These are phyloP conservation scores for Mycena citricolor DNA, from an alignment of 1,284 basidiomycete genomes.

Conservation along the genomic window DNA sequence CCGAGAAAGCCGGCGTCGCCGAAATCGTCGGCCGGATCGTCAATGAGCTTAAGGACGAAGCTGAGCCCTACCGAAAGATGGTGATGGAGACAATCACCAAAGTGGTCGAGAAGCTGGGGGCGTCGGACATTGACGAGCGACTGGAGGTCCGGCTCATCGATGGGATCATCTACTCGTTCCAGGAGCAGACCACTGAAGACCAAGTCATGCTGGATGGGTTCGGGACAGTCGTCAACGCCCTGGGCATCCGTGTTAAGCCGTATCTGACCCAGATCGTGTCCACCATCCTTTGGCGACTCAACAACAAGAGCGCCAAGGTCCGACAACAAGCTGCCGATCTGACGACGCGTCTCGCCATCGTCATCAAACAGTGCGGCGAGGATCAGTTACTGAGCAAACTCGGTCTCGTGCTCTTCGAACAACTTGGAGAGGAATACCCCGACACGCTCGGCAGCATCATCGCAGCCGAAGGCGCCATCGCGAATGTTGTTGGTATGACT, in stretches of 20 bases:
- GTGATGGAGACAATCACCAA: conserved; percentile 99
- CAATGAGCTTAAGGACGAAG: conserved; percentile 95
- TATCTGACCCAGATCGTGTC: conserved; percentile 99
- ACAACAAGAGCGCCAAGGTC: conserved; percentile 99
- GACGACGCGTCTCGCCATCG: conserved; percentile 90
- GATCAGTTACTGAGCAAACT: conserved; percentile 95
- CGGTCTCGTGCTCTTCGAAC: conserved; percentile 96
- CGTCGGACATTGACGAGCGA: conserved; percentile 95
- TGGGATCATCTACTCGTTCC: conserved; percentile 99
- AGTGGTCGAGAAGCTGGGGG: conserved; percentile 89
- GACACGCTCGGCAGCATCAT: conserved; percentile 99
- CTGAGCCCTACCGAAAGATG: conserved; percentile 99
- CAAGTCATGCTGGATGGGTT: conserved; percentile 99
- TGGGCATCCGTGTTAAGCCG: conserved; percentile 97
- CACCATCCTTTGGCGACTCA: conserved; percentile 98
- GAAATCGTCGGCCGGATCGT: conserved; percentile 96
- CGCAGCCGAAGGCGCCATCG: conserved; percentile 96
- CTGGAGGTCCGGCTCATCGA: conserved; percentile 94
- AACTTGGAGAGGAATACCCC: conserved; percentile 98
- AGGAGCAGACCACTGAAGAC: conserved; percentile 98
- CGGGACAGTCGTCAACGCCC: conserved; percentile 93
- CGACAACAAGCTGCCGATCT: conserved; percentile 98
- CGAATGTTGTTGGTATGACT: conserved; percentile 99
- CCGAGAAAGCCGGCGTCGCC: conserved; percentile 93
- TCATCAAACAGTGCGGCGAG: conserved; percentile 99